Conservation (phyloP, 306 rosid species). For the Sicyos edulis region DNA sequence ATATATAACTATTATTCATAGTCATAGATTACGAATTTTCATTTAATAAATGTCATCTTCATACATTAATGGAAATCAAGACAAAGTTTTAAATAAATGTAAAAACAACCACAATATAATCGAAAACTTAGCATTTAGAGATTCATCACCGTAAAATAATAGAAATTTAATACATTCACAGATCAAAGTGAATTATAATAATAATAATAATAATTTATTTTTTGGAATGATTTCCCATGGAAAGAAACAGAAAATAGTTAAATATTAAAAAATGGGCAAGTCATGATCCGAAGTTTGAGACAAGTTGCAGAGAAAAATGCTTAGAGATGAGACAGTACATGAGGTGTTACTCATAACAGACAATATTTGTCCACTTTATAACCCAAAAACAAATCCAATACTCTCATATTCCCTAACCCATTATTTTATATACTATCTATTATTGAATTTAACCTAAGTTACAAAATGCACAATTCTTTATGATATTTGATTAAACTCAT, state of each 20-base stretch:
- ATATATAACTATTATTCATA: too few species aligned
- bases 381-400: neutral
- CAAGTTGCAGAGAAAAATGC: conserved; percentile 15
- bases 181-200: too few species aligned
- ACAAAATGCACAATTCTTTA: too few species aligned
- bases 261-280: neutral
- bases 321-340: conserved; percentile 14
- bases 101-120: neutral
- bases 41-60: too few species aligned
- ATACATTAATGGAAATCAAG: neutral
- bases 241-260: neutral
- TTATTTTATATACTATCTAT: neutral
- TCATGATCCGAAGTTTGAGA: conserved; percentile 16
- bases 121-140: too few species aligned
- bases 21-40: too few species aligned
- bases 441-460: neutral
- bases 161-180: too few species aligned
- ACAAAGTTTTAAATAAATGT: neutral
- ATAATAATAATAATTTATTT: neutral
- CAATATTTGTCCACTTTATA: neutral
- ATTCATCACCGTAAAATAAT: too few species aligned
- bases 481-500: too few species aligned
- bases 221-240: neutral
- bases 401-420: neutral
- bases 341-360: neutral